These are phyloP conservation scores for Colletotrichum euphorbiae DNA, from an alignment of 2,329 filamentous ascomycete species.

Conservation along the genomic window DNA sequence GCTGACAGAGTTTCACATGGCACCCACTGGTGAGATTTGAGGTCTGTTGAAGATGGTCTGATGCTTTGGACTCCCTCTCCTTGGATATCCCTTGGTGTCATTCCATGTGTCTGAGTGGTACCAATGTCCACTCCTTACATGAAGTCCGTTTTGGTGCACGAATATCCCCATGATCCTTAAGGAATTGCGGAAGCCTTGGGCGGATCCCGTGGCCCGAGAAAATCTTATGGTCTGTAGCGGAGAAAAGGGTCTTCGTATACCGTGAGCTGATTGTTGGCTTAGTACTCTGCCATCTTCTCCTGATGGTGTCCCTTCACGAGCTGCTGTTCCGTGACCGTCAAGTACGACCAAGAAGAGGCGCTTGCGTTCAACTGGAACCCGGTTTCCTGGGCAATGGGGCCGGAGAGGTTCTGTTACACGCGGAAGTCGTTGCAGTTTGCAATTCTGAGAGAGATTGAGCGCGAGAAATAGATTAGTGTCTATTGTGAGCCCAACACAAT, in stretches of 20 bases:
- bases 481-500: conserved; percentile 58
- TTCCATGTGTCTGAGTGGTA: too few species aligned
- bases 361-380: conserved; percentile 54
- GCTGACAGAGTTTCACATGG: too few species aligned
- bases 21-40: too few species aligned
- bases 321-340: conserved; percentile 57
- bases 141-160: background rate
- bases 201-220: conserved; percentile 53
- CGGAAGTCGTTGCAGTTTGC: conserved; percentile 48
- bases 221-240: conserved; percentile 46
- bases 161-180: conserved; percentile 41
- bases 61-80: too few species aligned
- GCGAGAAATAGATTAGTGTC: conserved; percentile 52
- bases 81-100: too few species aligned
- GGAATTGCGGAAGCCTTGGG: conserved; percentile 55
- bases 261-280: background rate
- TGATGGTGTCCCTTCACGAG: conserved; percentile 53
- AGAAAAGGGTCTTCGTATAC: conserved; percentile 41
- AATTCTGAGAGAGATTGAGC: conserved; percentile 53
- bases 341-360: conserved; percentile 48
- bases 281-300: conserved; percentile 53
- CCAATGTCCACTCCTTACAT: background rate
- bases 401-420: conserved; percentile 50
- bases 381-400: conserved; percentile 52
- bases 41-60: too few species aligned